Evolutionary conservation across 192 early-diverging fungal genomes (phyloP).

Genomic region (Rhizophlyctis rosea): DNA sequence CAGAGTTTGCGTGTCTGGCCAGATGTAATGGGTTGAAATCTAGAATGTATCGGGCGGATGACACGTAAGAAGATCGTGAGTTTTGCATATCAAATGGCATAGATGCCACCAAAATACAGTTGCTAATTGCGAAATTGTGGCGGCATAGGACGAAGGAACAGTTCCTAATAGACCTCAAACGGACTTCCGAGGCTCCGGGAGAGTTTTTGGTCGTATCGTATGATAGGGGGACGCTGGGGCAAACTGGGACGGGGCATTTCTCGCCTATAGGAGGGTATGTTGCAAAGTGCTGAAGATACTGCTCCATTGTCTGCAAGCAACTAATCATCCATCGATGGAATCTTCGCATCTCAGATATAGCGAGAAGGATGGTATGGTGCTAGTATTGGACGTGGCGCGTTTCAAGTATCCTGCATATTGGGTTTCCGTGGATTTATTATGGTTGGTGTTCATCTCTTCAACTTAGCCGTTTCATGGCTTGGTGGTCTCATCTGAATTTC

Average conservation of each 20-base stretch:
- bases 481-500: background rate
- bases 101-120: slow-evolving; percentile 2
- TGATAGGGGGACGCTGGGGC: slow-evolving; percentile 33
- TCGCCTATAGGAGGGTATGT: slow-evolving; percentile 30
- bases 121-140: slow-evolving; percentile 6
- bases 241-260: slow-evolving; percentile 46
- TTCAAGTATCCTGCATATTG: slow-evolving; percentile 51
- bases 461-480: background rate
- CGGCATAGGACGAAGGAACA: slow-evolving; percentile 21
- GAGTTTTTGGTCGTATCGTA: slow-evolving; percentile 40
- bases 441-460: slow-evolving; percentile 14
- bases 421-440: slow-evolving; percentile 33
- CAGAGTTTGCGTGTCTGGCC: slow-evolving; percentile 38
- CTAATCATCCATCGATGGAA: no score
- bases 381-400: slow-evolving; percentile 45
- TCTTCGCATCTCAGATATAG: slow-evolving; percentile 33
- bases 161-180: slow-evolving; percentile 34
- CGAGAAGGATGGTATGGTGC: slow-evolving; percentile 31
- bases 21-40: slow-evolving; percentile 38
- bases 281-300: background rate
- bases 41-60: slow-evolving; percentile 23
- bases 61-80: background rate
- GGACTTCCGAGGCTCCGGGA: slow-evolving; percentile 22
- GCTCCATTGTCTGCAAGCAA: no score
- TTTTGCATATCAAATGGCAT: no score